Evolutionary conservation across 805 yeast genomes (phyloP).

Genomic region (Wickerhamiella occidentalis): DNA sequence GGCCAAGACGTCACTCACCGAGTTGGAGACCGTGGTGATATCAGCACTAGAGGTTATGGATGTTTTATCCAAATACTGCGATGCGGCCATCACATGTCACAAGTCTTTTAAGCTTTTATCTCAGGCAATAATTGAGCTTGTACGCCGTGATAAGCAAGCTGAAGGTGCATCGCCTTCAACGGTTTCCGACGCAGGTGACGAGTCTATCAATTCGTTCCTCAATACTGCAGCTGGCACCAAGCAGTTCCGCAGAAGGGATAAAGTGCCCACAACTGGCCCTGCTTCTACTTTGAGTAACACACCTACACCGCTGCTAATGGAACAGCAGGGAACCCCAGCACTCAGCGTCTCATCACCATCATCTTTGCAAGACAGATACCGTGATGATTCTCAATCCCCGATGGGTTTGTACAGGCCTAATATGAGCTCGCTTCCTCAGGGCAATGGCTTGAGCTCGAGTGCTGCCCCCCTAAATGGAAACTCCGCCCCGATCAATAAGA

Average conservation of each 20-base stretch:
- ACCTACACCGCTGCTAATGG: not conserved
- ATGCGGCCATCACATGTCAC: conserved; percentile 15
- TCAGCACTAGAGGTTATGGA: conserved; percentile 13
- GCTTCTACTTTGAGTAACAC: no score
- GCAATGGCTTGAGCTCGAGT: not conserved
- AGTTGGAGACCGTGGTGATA: conserved; percentile 15
- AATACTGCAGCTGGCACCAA: not conserved
- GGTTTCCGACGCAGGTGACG: conserved; percentile 4
- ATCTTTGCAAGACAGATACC: not conserved
- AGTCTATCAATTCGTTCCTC: conserved; percentile 7
- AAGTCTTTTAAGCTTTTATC: conserved; percentile 13
- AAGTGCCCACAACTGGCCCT: no score
- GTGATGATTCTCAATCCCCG: not conserved
- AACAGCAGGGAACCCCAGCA: not conserved
- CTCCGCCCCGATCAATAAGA: no score
- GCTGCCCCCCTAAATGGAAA: no score
- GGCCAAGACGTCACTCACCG: conserved; percentile 31
- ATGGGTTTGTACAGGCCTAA: not conserved
- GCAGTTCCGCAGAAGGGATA: not conserved
- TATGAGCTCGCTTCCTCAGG: not conserved
- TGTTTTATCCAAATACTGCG: conserved; percentile 13
- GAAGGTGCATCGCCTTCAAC: not conserved
- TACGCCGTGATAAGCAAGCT: conserved; percentile 11
- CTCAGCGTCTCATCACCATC: not conserved
- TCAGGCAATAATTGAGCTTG: conserved; percentile 12